Evolutionary conservation across 2,329 filamentous ascomycete genomes (phyloP).

Genomic region (Colletotrichum cuscutae): DNA sequence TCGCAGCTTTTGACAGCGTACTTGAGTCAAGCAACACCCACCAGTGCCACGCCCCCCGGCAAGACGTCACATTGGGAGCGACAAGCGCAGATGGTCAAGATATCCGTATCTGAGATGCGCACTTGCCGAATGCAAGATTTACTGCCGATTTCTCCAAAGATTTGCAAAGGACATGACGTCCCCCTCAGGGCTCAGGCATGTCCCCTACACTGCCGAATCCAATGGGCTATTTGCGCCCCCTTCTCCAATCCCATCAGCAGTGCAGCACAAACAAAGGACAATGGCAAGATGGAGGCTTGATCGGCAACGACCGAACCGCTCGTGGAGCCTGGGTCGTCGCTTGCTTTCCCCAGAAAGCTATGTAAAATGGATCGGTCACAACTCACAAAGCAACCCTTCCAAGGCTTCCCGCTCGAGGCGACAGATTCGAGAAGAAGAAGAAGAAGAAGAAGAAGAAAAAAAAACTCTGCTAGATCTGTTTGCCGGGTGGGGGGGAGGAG

Average conservation of each 20-base stretch:
- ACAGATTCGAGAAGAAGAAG: neutral
- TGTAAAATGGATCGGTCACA: conserved; percentile 19
- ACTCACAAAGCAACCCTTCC: neutral
- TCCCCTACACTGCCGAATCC: conserved; percentile 1
- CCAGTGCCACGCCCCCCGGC: neutral
- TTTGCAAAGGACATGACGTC: neutral
- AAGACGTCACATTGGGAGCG: conserved; percentile 1
- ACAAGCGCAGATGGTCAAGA: neutral
- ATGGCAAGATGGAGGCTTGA: neutral
- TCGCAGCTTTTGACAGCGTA: neutral
- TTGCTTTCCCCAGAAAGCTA: conserved; percentile 11
- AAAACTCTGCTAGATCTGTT: neutral
- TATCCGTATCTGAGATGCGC: neutral
- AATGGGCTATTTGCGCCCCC: neutral
- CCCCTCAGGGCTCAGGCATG: neutral
- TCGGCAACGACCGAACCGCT: conserved; percentile 3
- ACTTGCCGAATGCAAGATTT: neutral
- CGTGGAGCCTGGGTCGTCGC: neutral
- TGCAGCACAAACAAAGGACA: conserved; percentile 7
- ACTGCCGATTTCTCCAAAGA: neutral
- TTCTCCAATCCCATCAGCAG: neutral
- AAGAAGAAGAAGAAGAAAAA: conserved; percentile 8
- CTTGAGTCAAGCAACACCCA: neutral
- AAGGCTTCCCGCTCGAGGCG: neutral
- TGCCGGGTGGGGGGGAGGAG: neutral